A percentile compares a stretch with the other conserved stretches of the same genome.
phyloP scores from a whole-genome alignment of 805 yeast species.

The Maudiozyma serrabonitensis region DNA sequence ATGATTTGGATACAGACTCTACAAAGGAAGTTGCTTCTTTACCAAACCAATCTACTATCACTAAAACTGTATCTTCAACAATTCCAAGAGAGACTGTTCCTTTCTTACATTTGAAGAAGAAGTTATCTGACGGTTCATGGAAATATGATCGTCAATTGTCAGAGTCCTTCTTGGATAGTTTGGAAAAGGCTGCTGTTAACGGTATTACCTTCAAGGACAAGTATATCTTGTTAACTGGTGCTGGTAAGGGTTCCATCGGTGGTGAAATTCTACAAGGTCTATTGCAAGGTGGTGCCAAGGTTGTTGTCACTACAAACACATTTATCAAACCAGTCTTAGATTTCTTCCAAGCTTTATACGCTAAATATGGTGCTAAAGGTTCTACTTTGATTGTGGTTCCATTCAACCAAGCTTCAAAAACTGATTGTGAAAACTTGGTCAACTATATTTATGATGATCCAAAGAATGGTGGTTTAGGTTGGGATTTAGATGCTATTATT shows the following conservation, averaged over 20 bases:
- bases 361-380: slow-evolving; percentile 87
- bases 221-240: slow-evolving; percentile 90
- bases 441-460: slow-evolving; percentile 75
- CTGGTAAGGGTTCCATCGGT: slow-evolving; percentile 98
- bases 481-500: slow-evolving; percentile 93
- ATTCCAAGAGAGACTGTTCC: slow-evolving; percentile 84
- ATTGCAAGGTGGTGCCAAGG: slow-evolving; percentile 96
- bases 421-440: slow-evolving; percentile 80
- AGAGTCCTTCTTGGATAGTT: slow-evolving; percentile 71
- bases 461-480: slow-evolving; percentile 85
- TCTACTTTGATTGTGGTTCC: slow-evolving; percentile 93
- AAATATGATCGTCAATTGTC: slow-evolving; percentile 72
- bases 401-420: slow-evolving; percentile 95
- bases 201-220: slow-evolving; percentile 87
- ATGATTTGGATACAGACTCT: slow-evolving; percentile 41
- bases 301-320: slow-evolving; percentile 90
- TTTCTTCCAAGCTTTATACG: slow-evolving; percentile 87
- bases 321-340: slow-evolving; percentile 91
- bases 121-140: slow-evolving; percentile 67
- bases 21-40: slow-evolving; percentile 83
- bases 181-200: slow-evolving; percentile 88
- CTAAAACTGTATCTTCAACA: slow-evolving; percentile 62
- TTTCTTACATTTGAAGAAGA: slow-evolving; percentile 84
- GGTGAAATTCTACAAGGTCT: slow-evolving; percentile 93
- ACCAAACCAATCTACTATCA: slow-evolving; percentile 58